These are phyloP conservation scores for Glycine latifolia DNA, from an alignment of 306 rosid genomes.

Conservation along the genomic window DNA sequence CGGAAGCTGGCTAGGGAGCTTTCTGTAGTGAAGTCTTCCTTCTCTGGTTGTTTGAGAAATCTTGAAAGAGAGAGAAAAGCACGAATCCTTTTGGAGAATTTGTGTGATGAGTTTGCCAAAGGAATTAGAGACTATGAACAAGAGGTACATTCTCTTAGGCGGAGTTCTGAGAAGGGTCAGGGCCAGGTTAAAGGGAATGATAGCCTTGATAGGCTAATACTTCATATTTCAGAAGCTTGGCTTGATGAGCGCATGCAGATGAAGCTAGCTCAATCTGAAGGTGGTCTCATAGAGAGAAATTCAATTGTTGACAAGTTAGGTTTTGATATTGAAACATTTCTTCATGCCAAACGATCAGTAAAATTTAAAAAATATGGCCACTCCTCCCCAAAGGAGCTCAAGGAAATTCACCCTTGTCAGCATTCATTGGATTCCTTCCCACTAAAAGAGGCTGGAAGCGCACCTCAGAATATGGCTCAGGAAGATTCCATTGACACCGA, in stretches of 20 bases:
- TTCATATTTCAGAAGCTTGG: conserved; percentile 89
- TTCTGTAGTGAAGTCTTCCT: conserved; percentile 64
- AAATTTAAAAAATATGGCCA: conserved; percentile 50
- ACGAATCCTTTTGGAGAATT: conserved; percentile 69
- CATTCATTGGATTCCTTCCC: conserved; percentile 70
- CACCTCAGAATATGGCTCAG: conserved; percentile 60
- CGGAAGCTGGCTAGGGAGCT: conserved; percentile 69
- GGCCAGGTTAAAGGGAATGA: conserved; percentile 45
- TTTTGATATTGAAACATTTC: conserved; percentile 81
- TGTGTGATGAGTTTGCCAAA: conserved; percentile 87
- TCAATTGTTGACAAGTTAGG: conserved; percentile 78
- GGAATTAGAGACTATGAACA: conserved; percentile 74
- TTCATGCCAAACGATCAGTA: conserved; percentile 62
- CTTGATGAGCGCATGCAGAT: conserved; percentile 83
- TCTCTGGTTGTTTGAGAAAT: conserved; percentile 63
- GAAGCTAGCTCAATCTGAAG: conserved; percentile 55
- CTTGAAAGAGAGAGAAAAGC: conserved; percentile 82
- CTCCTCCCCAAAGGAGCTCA: conserved; percentile 57
- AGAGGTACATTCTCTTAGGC: conserved; percentile 60
- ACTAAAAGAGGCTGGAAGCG: conserved; percentile 58
- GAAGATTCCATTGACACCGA: conserved; percentile 54
- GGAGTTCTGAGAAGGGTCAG: conserved; percentile 55
- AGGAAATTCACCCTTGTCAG: conserved; percentile 56
- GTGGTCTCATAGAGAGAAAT: conserved; percentile 50
- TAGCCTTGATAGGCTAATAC: conserved; percentile 61